Evolutionary conservation across 345 rosid species (phyloP).

Genomic region (Aegle marmelos): DNA sequence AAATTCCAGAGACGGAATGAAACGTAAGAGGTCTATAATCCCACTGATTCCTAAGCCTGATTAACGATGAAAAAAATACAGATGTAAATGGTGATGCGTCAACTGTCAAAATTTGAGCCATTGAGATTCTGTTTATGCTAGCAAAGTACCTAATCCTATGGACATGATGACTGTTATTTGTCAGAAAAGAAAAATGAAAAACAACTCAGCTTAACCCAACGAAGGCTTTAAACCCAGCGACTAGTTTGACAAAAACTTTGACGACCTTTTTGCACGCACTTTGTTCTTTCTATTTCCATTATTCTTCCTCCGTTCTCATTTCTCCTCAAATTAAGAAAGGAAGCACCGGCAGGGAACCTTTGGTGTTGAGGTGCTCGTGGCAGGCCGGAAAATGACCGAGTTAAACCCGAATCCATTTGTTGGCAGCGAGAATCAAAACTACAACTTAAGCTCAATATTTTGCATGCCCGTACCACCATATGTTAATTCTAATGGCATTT

Average conservation of each 20-base stretch:
- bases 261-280: neutral
- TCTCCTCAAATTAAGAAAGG: neutral
- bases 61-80: neutral
- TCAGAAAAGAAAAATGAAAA: neutral
- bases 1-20: neutral
- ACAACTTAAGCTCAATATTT: neutral
- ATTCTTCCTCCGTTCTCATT: neutral
- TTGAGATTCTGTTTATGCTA: neutral
- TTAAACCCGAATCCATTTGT: neutral
- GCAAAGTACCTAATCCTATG: neutral
- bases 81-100: neutral
- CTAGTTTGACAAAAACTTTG: neutral
- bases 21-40: neutral
- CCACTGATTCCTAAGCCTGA: neutral
- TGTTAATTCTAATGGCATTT: neutral
- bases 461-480: neutral
- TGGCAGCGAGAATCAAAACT: neutral
- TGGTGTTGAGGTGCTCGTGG: neutral
- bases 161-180: neutral
- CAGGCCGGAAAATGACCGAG: neutral
- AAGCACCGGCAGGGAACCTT: neutral
- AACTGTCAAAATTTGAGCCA: neutral
- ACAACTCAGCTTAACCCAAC: neutral
- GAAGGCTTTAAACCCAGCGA: neutral
- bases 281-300: neutral